A percentile compares a stretch with the other conserved stretches of the same genome.
Evolutionary conservation across 306 rosid genomes (phyloP).

Genomic region (Prunus dulcis): DNA sequence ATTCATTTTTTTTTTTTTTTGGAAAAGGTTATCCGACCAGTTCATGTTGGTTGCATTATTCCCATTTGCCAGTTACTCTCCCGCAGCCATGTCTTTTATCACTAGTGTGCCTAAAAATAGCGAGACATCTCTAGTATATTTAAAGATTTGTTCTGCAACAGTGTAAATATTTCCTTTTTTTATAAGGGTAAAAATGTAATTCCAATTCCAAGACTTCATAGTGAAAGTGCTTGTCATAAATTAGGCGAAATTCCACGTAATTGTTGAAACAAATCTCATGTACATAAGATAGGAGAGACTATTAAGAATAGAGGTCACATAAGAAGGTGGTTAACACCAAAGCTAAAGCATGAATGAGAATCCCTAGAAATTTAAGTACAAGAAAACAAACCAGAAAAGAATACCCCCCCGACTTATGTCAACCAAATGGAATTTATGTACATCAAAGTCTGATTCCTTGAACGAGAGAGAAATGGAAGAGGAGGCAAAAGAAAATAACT

Average conservation of each 20-base stretch:
- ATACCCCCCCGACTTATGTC: slow-evolving; percentile 55
- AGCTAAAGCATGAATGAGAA: slow-evolving; percentile 19
- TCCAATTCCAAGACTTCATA: too few relatives aligned
- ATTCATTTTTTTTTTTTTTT: too few relatives aligned
- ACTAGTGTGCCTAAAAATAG: neutral
- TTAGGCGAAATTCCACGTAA: neutral
- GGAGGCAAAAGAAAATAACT: slow-evolving; percentile 7
- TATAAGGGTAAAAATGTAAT: too few relatives aligned
- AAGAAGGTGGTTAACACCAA: neutral
- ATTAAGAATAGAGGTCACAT: neutral
- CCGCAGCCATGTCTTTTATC: neutral
- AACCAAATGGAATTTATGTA: slow-evolving; percentile 63
- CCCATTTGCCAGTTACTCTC: slow-evolving; percentile 2
- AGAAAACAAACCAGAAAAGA: slow-evolving; percentile 40
- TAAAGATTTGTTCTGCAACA: too few relatives aligned
- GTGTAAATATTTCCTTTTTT: too few relatives aligned
- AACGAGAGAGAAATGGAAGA: slow-evolving; percentile 9
- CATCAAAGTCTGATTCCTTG: slow-evolving; percentile 51
- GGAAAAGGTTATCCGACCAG: slow-evolving; percentile 3
- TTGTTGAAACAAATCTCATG: slow-evolving; percentile 13
- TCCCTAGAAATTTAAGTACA: slow-evolving; percentile 32
- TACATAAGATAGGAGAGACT: slow-evolving; percentile 16
- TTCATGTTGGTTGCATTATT: slow-evolving; percentile 1
- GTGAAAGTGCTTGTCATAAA: too few relatives aligned
- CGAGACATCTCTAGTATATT: neutral